A percentile compares a stretch with the other conserved stretches of the same genome.
These are phyloP conservation scores for Handroanthus guayacan DNA, from an alignment of 257 asterid genomes.

Conservation along the genomic window DNA sequence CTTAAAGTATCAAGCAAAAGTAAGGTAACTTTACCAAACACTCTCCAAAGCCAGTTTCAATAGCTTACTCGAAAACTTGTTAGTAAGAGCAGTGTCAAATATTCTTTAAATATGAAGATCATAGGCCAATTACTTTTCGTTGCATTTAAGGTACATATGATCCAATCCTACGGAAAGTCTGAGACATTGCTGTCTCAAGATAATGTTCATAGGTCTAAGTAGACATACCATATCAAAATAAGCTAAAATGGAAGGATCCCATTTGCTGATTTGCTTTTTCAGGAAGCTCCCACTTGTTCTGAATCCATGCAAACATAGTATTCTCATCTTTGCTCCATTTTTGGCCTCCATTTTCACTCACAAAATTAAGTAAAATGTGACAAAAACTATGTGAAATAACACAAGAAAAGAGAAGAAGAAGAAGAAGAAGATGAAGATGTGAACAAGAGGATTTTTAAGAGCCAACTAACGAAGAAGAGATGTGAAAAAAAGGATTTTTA, in stretches of 20 bases:
- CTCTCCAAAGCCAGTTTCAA: no score
- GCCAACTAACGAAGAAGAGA: slow-evolving; percentile 24
- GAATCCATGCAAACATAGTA: slow-evolving; percentile 74
- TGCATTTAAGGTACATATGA: neutral
- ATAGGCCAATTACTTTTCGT: neutral
- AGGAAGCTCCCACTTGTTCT: slow-evolving; percentile 74
- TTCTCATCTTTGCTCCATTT: slow-evolving; percentile 50
- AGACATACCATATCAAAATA: slow-evolving; percentile 56
- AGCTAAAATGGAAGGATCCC: slow-evolving; percentile 68
- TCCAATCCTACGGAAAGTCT: neutral
- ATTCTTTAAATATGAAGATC: neutral
- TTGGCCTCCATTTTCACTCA: slow-evolving; percentile 37
- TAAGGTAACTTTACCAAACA: no score
- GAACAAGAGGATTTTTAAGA: slow-evolving; percentile 7
- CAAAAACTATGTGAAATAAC: neutral
- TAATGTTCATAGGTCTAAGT: neutral
- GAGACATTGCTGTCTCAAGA: neutral
- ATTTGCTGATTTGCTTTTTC: slow-evolving; percentile 68
- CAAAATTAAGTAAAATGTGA: neutral
- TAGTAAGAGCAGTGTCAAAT: no score
- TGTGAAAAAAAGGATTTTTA: neutral
- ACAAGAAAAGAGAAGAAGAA: neutral
- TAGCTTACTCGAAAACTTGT: no score
- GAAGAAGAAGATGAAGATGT: neutral
- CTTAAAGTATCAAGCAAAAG: no score